Base-by-base conservation (phyloP, 768 basidiomycete genomes). In the Lentinula raphanica region DNA sequence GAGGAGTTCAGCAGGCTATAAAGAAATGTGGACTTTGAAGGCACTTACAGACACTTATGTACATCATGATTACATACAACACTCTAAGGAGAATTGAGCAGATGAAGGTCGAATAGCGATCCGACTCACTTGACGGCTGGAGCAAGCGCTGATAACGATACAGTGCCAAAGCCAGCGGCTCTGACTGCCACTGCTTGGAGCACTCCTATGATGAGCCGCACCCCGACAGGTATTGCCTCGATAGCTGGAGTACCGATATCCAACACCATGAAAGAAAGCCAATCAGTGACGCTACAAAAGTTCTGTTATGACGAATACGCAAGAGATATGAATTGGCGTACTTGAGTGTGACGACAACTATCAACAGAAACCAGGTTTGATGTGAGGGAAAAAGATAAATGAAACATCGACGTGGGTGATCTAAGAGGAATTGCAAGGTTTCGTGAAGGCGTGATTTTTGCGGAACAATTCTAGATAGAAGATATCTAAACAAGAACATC, bases 21-120 rank as follows among this genome's bases (percentile, higher is more conserved):
- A n/a, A n/a, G n/a, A n/a, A n/a, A n/a, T n/a, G n/a, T n/a, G n/a
- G n/a, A n/a, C n/a, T n/a, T n/a, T n/a, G n/a, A n/a, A 2, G 56
- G 61, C 53, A 81, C 86, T 73, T 64, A 91, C 90, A 89, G 60
- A 89, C 80, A 64, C 85, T 86, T 64, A 92, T 84, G 66, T 90
- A 93, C 94, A 96, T 98, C 94, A 94, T 96, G 65, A 94, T 78
- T 2, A 92, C 85, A 67, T 89, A 95, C 40, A 95, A 70, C 0
- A 95, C 90, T 68, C 90, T 92, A 64, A 60, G 53, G 11, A 13
- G 36, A 12, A 19, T n/a, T 25, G 44, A 25, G 1, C 5, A 17
- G 23, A 54, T 19, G 21, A 60, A 59, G 42, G 54, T 62, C 21
- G 62, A n/a, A 49, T 13, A 7, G n/a, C 29, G 28, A 5, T 42